Base-by-base conservation (phyloP, 176 grass and related monocot species). In the Saccharum spontaneum region DNA sequence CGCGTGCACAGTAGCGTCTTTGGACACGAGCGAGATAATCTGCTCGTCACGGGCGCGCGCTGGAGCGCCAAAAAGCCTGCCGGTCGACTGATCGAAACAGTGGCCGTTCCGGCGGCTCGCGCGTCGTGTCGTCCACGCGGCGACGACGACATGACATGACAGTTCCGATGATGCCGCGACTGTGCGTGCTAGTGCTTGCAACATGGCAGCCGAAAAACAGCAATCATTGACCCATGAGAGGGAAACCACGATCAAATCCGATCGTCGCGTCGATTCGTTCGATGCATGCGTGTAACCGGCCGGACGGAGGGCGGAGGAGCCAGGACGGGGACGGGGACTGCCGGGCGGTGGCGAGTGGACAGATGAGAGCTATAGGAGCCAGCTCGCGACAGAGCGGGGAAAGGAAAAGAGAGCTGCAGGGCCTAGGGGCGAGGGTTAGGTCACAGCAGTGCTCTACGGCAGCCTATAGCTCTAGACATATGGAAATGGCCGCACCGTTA, bases 401-500 rank as follows among this genome's bases (percentile, higher is more conserved):
- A 72, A 14, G 55, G 20, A 59, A 59, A 59, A 23, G 45, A 24
- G 67, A 4, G 71, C 71, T 17, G 48, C 71, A 48, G 41, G 39
- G 66, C 33, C 36, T 18, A 36, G 17, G 63, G 16, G 6, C 1
- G 17, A 43, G 20, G 68, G 23, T 30, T 12, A 34, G 34, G 45
- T 37, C 31, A 74, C 30, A 68, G 59, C 76, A 67, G 75, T 44
- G 77, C 57, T 34, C 36, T 28, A 79, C 8, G 20, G 31, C 13
- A 54, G 20, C 15, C 43, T 38, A 37, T 5, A 8, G 63, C 17
- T 9, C 10, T 65, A 57, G 79, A 82, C 79, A 79, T 4, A 38
- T 65, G 26, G 46, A 83, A 65, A 90, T 75, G 75, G 80, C 69
- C 78, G 84, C 84, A 90, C 84, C 89, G 89, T 90, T 90, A 68